Evolutionary conservation across 257 asterid species (phyloP).

Genomic region (Solanum etuberosum): DNA sequence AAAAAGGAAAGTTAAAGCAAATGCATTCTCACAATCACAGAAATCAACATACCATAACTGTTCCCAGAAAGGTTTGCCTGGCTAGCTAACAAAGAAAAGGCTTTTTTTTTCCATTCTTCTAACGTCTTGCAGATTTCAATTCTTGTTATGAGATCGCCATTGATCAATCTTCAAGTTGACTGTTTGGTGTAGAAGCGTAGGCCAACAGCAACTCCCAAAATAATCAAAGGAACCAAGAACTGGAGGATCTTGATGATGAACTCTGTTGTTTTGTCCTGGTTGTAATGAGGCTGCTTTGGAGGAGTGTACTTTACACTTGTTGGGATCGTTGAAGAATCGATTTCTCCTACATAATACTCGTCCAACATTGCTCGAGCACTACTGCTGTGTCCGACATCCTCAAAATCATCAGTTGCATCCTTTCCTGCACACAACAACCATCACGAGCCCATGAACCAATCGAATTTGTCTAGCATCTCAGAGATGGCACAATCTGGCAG

Average conservation of each 20-base stretch:
- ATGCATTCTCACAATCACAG: neutral
- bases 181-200: conserved; percentile 58
- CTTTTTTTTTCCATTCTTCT: neutral
- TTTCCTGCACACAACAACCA: conserved; percentile 29
- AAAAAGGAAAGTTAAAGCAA: neutral
- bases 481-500: neutral
- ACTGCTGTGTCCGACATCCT: conserved; percentile 49
- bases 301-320: conserved; percentile 32
- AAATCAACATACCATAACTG: neutral
- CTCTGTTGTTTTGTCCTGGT: conserved; percentile 48
- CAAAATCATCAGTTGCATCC: conserved; percentile 77
- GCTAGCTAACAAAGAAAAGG: neutral
- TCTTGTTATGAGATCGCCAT: neutral
- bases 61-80: neutral
- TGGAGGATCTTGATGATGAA: conserved; percentile 64
- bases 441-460: neutral
- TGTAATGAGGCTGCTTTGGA: conserved; percentile 39
- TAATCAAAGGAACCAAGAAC: conserved; percentile 59
- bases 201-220: conserved; percentile 60
- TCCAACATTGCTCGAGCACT: conserved; percentile 45
- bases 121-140: neutral
- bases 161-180: conserved; percentile 25
- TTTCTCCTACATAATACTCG: conserved; percentile 34
- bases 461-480: neutral
- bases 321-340: conserved; percentile 40